Evolutionary conservation across 345 rosid genomes (phyloP).

Genomic region (Syzygium jambos): DNA sequence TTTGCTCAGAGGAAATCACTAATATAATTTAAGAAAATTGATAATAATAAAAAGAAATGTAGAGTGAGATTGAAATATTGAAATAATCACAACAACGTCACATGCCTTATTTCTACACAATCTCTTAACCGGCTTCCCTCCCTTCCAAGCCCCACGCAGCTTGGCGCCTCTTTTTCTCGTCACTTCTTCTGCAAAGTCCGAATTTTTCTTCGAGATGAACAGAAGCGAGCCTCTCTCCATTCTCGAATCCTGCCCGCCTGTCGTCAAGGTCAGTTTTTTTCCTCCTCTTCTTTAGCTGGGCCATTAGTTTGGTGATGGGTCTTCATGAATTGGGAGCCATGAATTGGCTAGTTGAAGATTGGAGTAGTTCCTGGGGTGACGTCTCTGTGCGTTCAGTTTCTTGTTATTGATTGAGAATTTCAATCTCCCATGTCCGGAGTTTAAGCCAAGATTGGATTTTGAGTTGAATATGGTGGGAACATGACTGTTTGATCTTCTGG

Average conservation of each 20-base stretch:
- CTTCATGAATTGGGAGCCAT: neutral
- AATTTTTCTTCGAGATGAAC: neutral
- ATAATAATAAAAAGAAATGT: neutral
- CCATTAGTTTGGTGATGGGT: neutral
- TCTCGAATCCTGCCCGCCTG: neutral
- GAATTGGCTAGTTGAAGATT: neutral
- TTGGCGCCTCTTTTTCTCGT: slow-evolving; percentile 18
- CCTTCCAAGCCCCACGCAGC: slow-evolving; percentile 5
- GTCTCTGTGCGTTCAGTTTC: neutral
- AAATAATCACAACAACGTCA: slow-evolving; percentile 13
- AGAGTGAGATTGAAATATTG: neutral
- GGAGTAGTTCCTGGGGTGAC: neutral
- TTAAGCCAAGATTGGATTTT: neutral
- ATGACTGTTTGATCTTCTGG: neutral
- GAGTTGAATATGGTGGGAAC: neutral
- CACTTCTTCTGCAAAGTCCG: neutral
- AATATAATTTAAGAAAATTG: neutral
- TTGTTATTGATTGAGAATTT: neutral
- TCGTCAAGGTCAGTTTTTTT: neutral
- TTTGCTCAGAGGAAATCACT: neutral
- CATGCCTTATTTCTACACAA: slow-evolving; percentile 30
- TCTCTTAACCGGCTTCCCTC: slow-evolving; percentile 18
- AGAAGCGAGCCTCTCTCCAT: neutral
- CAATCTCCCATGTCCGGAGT: neutral
- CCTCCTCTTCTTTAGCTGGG: neutral